Conservation (phyloP, 2,329 filamentous ascomycete species). For the Aspergillus clavatus region DNA sequence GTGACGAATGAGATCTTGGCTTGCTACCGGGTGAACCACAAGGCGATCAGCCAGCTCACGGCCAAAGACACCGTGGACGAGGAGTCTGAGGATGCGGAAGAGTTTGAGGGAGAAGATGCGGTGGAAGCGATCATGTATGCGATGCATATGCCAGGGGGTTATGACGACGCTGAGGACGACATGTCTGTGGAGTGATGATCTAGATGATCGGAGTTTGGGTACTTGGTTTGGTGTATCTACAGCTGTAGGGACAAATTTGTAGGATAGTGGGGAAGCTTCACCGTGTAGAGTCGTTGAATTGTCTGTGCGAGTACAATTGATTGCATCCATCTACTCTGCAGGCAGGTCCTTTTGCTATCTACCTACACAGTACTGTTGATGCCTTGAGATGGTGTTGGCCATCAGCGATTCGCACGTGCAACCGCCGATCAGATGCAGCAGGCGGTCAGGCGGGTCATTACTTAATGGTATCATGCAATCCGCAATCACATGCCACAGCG, state of each 20-base stretch:
- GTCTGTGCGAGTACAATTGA: too few relatives aligned
- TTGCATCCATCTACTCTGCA: too few relatives aligned
- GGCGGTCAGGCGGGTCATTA: slow-evolving; percentile 6
- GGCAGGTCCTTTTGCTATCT: too few relatives aligned
- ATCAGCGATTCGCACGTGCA: not conserved
- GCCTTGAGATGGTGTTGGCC: not conserved
- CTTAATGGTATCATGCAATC: not conserved
- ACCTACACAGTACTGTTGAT: too few relatives aligned
- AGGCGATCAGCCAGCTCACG: slow-evolving; percentile 24
- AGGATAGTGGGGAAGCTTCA: too few relatives aligned
- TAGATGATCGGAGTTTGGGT: too few relatives aligned
- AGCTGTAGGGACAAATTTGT: too few relatives aligned
- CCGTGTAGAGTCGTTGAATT: too few relatives aligned
- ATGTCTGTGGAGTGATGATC: slow-evolving; percentile 21
- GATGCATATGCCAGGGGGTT: slow-evolving; percentile 11
- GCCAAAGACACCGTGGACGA: slow-evolving; percentile 17
- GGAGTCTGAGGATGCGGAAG: slow-evolving; percentile 13
- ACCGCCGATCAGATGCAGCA: not conserved
- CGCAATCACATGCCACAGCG: slow-evolving; percentile 10
- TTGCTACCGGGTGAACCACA: slow-evolving; percentile 31
- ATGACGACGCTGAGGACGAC: slow-evolving; percentile 21
- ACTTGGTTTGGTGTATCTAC: too few relatives aligned
- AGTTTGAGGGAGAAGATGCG: slow-evolving; percentile 28
- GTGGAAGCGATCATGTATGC: slow-evolving; percentile 26
- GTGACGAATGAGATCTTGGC: slow-evolving; percentile 26